Conservation (phyloP, 148 eudicot genomes). For the Drosera capensis region DNA sequence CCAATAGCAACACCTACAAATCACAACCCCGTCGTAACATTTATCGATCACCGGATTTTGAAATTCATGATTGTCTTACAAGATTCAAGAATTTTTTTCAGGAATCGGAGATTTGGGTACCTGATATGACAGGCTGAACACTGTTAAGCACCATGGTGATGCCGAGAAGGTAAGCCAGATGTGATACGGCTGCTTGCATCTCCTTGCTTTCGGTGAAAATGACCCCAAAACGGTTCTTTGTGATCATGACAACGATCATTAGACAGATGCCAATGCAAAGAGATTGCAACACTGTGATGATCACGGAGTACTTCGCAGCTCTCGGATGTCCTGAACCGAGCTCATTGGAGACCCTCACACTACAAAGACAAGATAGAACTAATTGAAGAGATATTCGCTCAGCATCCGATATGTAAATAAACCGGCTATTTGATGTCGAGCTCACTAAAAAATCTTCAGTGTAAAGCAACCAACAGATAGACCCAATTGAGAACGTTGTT, state of each 20-base stretch:
- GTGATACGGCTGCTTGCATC: constrained; percentile 67
- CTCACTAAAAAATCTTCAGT: too few species aligned
- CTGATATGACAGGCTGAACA: constrained; percentile 89
- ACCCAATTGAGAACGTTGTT: too few species aligned
- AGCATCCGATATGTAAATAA: background rate
- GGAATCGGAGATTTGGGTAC: constrained; percentile 23
- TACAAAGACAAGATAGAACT: background rate
- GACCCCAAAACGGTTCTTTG: constrained; percentile 50
- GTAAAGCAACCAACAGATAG: background rate
- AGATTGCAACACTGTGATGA: constrained; percentile 47
- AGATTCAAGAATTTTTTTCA: too few species aligned
- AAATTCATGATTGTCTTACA: too few species aligned
- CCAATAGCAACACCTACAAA: constrained; percentile 82
- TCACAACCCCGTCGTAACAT: too few species aligned
- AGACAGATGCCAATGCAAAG: constrained; percentile 47
- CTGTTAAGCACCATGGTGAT: constrained; percentile 85
- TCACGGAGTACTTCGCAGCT: constrained; percentile 70
- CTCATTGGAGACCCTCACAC: constrained; percentile 84
- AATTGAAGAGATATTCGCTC: background rate
- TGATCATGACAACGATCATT: constrained; percentile 33
- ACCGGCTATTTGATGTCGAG: too few species aligned
- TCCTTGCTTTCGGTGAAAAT: constrained; percentile 57
- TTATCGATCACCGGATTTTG: too few species aligned
- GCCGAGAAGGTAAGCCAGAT: constrained; percentile 64
- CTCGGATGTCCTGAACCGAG: constrained; percentile 84